Percentiles rank a stretch among this genome's conserved stretches.
Conservation (phyloP, 1,284 basidiomycete species). For the Cryptococcus sp. region DNA sequence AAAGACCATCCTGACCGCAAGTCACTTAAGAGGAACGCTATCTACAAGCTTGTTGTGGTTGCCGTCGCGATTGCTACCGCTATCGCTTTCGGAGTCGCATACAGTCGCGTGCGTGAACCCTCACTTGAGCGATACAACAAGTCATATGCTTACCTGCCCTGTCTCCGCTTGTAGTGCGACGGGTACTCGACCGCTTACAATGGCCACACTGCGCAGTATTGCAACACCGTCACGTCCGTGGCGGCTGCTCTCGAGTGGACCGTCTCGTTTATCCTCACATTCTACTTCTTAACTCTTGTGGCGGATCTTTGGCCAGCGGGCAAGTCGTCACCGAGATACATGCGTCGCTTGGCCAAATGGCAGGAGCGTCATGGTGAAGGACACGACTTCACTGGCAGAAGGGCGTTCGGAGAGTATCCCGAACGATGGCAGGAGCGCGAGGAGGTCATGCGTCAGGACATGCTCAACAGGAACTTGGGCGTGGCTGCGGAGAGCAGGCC, state of each 20-base stretch:
- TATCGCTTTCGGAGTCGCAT: slow-evolving; percentile 55
- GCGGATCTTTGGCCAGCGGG: slow-evolving; percentile 47
- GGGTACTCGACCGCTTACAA: slow-evolving; percentile 26
- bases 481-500: slow-evolving; percentile 1
- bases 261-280: slow-evolving; percentile 52
- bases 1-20: slow-evolving; percentile 54
- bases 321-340: slow-evolving; percentile 53
- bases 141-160: background rate
- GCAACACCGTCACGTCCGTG: slow-evolving; percentile 53
- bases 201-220: slow-evolving; percentile 31
- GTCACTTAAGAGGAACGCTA: slow-evolving; percentile 54
- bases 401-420: slow-evolving; percentile 36
- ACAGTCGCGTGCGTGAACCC: slow-evolving; percentile 38
- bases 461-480: slow-evolving; percentile 31
- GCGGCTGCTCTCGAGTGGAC: slow-evolving; percentile 56
- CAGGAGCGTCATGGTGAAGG: slow-evolving; percentile 46
- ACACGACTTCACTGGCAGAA: slow-evolving; percentile 47
- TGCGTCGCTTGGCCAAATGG: slow-evolving; percentile 50
- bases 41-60: slow-evolving; percentile 56
- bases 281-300: slow-evolving; percentile 50
- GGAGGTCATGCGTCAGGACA: slow-evolving; percentile 27
- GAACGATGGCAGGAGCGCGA: slow-evolving; percentile 37
- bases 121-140: background rate
- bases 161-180: slow-evolving; percentile 29
- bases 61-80: slow-evolving; percentile 52